Evolutionary conservation across 768 basidiomycete species (phyloP), one percentile per base, ranked within the genome.

Genomic region (Neoboletus magnificus): DNA sequence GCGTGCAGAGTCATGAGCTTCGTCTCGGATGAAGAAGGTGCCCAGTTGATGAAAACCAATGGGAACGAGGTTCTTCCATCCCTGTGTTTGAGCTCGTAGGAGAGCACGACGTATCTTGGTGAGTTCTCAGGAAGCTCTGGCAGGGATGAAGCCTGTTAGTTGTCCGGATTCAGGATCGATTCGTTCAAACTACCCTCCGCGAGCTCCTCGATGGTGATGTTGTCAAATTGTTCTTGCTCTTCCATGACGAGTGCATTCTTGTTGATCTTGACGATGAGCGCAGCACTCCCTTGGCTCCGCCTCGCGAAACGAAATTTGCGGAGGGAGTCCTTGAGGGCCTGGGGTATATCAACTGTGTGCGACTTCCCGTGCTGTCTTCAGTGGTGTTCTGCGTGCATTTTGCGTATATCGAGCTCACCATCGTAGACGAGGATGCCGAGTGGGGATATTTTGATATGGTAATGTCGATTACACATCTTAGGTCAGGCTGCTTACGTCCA

Each of bases 251-350:
- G 80, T 63, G 85, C 78, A 39, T 77, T 71, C 77, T 91, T 94
- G 79, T 94, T 87, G 74, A 95, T 91, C 83, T 94, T 95, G 72
- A 95, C 85, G 62, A 93, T 75, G 51, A 95, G 77, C 16, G 91
- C 93, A 25, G 91, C 86, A 62, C 79, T 86, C 37, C 85, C 88
- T 20, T 78, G 71, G 42, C 79, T 80, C 64, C 79, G 83, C 23
- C 87, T 82, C 5, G 76, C 75, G 53, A 91, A 89, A 15, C 90
- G 78, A 75, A 95, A 96, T 67, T 93, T 93, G 71, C 87, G 84
- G 40, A 95, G 82, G 25, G 83, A 75, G 59, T 87, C 83, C 71
- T 89, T 90, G 71, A 95, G 80, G 44, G 79, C 76, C 62, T 85
- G 79, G 0, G 91, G 90, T 65, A 94, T 92, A 68, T 95, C 93